Evolutionary conservation across 2,329 filamentous ascomycete species (phyloP), one percentile per base, ranked within the genome.

Genomic region (Cercospora sp.): DNA sequence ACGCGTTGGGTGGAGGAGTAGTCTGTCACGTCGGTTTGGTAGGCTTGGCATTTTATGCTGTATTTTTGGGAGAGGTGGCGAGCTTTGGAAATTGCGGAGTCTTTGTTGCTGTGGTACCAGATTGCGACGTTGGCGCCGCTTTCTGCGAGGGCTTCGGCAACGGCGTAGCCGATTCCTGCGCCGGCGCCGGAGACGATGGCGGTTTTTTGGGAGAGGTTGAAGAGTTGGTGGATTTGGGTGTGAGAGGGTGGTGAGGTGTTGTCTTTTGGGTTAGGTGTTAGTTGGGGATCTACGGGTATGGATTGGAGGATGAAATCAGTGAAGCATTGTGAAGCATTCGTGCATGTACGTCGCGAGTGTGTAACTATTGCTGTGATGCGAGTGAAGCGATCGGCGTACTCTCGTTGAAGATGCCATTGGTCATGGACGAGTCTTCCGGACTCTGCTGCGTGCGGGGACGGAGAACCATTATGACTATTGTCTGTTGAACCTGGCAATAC

Each of bases 1-100:
- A 89, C 80, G 76, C 83, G 79, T 76, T 86, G 79, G 67, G 87
- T 86, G 73, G 81, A 82, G 63, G 83, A 81, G 80, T 84, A 88
- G 78, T 82, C 81, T 75, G 83, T 82, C 69, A 89, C 83, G 75
- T 88, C 80, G 79, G 84, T 85, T 81, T 90, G 88, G 85, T 90
- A 90, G 68, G 88, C 86, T 81, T 89, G 89, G 78, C 78, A 78
- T 51, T 77, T 78, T 12, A 79, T 77, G 45, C 74, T 73, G 59
- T 74, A 79, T 42, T 75, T 69, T 63, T 78, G 71, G 45, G 75
- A 75, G 31, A 79, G 76, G 40, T 77, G 75, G 4, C 58, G 69
- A 4, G 77, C 77, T 18, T 75, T 72, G 16, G 76, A 71, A 18
- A 78, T 68, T 6, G 78, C 78, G 60, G 74, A 68, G 12, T 36